These are phyloP conservation scores for Crithidia bombi DNA, from an alignment of 208 protist species.

Conservation along the genomic window DNA sequence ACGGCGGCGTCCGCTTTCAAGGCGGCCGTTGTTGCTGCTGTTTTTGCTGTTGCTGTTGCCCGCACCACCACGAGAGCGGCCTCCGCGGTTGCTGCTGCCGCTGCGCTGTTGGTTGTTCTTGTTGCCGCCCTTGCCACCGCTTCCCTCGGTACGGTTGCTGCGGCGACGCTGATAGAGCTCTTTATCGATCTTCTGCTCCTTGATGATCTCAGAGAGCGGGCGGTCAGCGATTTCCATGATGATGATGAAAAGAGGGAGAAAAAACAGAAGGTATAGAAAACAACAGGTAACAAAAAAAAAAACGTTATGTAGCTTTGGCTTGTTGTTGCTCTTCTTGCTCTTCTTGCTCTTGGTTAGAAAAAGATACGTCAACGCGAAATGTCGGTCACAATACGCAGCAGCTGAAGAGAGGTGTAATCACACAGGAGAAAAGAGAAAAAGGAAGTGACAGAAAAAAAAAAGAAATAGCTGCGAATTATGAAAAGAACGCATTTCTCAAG, in stretches of 20 bases:
- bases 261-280: neutral
- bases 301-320: neutral
- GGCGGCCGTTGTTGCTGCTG: conserved; percentile 6
- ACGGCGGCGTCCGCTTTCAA: conserved; percentile 27
- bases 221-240: conserved; percentile 87
- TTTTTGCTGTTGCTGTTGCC: conserved; percentile 10
- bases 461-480: conserved; percentile 2
- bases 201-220: conserved; percentile 86
- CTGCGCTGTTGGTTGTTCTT: conserved; percentile 18
- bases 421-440: neutral
- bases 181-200: conserved; percentile 85
- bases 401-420: neutral
- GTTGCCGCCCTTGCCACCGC: conserved; percentile 16
- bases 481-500: conserved; percentile 4
- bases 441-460: conserved; percentile 7
- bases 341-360: neutral
- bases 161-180: conserved; percentile 59
- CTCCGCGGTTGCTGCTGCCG: conserved; percentile 25
- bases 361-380: neutral
- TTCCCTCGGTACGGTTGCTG: conserved; percentile 24
- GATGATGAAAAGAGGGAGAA: conserved; percentile 2
- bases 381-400: conserved; percentile 5
- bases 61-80: conserved; percentile 13
- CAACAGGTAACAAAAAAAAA: conserved; percentile 1
- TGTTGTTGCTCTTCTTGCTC: neutral